Evolutionary conservation across 495 filamentous ascomycete species (phyloP), one percentile per base, ranked within the genome.

Genomic region (Trichoderma parareesei): DNA sequence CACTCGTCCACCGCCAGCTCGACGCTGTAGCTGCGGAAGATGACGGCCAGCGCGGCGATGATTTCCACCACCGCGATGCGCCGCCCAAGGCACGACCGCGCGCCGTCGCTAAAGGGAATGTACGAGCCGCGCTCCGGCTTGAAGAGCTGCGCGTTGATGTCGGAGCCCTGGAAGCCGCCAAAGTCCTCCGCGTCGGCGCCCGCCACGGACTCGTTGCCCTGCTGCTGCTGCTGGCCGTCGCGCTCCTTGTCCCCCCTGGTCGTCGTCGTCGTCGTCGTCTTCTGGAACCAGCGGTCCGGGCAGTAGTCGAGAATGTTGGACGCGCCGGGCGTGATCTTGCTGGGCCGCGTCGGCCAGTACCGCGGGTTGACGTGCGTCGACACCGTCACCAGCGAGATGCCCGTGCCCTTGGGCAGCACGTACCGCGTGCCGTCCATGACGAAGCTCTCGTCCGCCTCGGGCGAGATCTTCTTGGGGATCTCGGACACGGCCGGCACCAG

Each of bases 11-110:
- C 82, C 1, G 81, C 86, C 60, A 92, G 78, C 74, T 90, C 85
- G 11, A 91, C 77, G 66, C 80, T 85, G 72, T 86, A 88, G 41
- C 80, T 74, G 63, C 82, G 78, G 64, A 91, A 88, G 8, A 92
- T 74, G 10, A 84, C 80, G 1, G 87, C 82, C 63, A 94, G 78
- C 65, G 85, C 88, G 0, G 87, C 88, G 40, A 85, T 77, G 53
- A 89, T 77, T 71, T 94, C 88, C 67, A 92, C 90, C 74, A 92
- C 88, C 14, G 90, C 89, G 67, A 93, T 90, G 68, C 84, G 82
- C 63, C 83, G 81, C 65, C 81, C 90, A 67, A 85, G 80, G 75
- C 88, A 94, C 67, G 87, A 84, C 65, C 85, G 81, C 41, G 81
- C 76, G 2, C 91, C 90, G 37, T 90, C 88, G 60, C 84, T 86